These are phyloP conservation scores for Phialocephala sp. DNA, from an alignment of 2,329 filamentous ascomycete genomes.

Conservation along the genomic window DNA sequence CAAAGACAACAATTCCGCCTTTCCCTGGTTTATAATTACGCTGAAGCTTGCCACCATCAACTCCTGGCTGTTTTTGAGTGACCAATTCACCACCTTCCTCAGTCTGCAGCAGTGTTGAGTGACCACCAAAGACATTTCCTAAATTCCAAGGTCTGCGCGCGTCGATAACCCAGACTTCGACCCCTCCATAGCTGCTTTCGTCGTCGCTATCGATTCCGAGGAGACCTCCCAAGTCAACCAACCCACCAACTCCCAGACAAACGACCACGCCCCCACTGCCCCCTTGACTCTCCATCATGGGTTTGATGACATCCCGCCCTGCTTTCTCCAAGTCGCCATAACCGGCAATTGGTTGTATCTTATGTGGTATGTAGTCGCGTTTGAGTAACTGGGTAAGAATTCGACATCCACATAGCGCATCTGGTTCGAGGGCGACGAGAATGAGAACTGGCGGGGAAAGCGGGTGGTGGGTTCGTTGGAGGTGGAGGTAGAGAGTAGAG, in stretches of 20 bases:
- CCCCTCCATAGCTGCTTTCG: conserved; percentile 73
- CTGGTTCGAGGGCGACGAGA: conserved; percentile 91
- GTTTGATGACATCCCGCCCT: conserved; percentile 78
- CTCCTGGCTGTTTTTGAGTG: conserved; percentile 63
- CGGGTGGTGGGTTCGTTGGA: conserved; percentile 86
- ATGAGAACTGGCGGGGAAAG: conserved; percentile 89
- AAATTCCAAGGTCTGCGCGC: conserved; percentile 93
- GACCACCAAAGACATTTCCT: conserved; percentile 87
- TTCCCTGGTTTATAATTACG: conserved; percentile 76
- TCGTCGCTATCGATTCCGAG: conserved; percentile 76
- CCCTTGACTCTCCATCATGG: conserved; percentile 85
- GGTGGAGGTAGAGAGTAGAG: conserved; percentile 88
- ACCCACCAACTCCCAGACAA: conserved; percentile 89
- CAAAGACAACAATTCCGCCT: conserved; percentile 91
- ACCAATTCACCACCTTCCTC: conserved; percentile 48
- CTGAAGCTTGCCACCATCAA: conserved; percentile 74
- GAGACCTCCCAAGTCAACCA: conserved; percentile 83
- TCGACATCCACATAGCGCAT: conserved; percentile 92
- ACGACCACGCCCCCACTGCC: conserved; percentile 89
- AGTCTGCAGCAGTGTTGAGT: conserved; percentile 54
- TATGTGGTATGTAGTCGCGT: conserved; percentile 96
- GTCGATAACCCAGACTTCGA: conserved; percentile 95
- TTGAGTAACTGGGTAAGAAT: conserved; percentile 94
- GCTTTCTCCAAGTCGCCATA: conserved; percentile 87
- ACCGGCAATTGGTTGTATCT: conserved; percentile 92